A percentile compares a stretch with the other conserved stretches of the same genome.
Evolutionary conservation across 2,329 filamentous ascomycete genomes (phyloP).

Genomic region (Penicillium sp.): DNA sequence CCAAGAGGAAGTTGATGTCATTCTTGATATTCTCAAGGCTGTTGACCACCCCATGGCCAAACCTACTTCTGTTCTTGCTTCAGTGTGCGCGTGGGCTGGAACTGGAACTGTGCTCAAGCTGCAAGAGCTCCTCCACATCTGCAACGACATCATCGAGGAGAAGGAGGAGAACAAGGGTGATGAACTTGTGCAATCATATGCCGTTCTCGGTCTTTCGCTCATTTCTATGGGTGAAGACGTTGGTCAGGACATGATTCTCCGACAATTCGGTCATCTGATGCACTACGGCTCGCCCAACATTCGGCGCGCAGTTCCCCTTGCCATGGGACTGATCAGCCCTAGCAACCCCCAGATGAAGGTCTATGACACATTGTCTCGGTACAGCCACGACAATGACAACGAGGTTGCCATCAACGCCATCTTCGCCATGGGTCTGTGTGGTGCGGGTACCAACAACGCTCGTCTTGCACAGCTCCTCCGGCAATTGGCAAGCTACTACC

Average conservation of each 20-base stretch:
- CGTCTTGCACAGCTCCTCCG: slow-evolving; percentile 90
- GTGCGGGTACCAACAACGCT: slow-evolving; percentile 97
- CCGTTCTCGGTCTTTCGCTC: slow-evolving; percentile 87
- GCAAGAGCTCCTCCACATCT: slow-evolving; percentile 95
- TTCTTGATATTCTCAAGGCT: slow-evolving; percentile 93
- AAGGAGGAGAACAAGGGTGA: slow-evolving; percentile 93
- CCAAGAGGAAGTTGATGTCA: slow-evolving; percentile 98
- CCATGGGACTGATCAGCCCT: slow-evolving; percentile 94
- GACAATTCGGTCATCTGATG: slow-evolving; percentile 98
- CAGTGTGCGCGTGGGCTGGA: slow-evolving; percentile 97
- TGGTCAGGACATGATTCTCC: slow-evolving; percentile 97
- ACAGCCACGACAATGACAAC: slow-evolving; percentile 98
- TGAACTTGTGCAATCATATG: slow-evolving; percentile 92
- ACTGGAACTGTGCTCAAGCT: slow-evolving; percentile 97
- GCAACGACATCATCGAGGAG: slow-evolving; percentile 95
- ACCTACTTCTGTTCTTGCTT: slow-evolving; percentile 89
- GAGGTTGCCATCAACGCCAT: slow-evolving; percentile 98
- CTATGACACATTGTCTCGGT: slow-evolving; percentile 95
- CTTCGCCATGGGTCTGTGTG: slow-evolving; percentile 96
- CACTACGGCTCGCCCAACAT: slow-evolving; percentile 99
- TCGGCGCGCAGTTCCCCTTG: slow-evolving; percentile 89
- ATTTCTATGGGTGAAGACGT: slow-evolving; percentile 99
- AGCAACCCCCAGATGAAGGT: slow-evolving; percentile 99
- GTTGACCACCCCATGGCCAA: slow-evolving; percentile 97
- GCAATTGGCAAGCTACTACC: slow-evolving; percentile 97